A percentile compares a stretch with the other conserved stretches of the same genome.
These are phyloP conservation scores for Pythium guiyangense DNA, from an alignment of 352 stramenopile genomes.

Conservation along the genomic window DNA sequence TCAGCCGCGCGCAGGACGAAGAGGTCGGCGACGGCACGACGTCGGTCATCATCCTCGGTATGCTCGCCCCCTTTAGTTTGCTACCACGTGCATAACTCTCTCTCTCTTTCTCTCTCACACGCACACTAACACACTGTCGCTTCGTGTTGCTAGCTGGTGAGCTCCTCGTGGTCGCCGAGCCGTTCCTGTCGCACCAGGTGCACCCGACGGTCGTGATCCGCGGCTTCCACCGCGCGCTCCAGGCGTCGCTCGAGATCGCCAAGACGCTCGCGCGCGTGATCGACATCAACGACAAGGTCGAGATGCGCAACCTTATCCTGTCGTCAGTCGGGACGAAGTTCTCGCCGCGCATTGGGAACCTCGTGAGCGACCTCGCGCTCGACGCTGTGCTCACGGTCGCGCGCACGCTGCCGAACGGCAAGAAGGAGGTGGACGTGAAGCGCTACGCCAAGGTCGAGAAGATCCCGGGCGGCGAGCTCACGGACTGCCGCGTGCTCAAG, in stretches of 20 bases:
- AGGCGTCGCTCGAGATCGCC: conserved; percentile 89
- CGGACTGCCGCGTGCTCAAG: conserved; percentile 93
- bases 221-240: conserved; percentile 89
- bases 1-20: conserved; percentile 98
- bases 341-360: conserved; percentile 94
- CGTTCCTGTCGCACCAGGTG: conserved; percentile 95
- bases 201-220: conserved; percentile 98
- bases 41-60: conserved; percentile 98
- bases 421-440: conserved; percentile 99
- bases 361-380: conserved; percentile 97
- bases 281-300: conserved; percentile 93
- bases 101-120: not conserved
- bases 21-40: conserved; percentile 99
- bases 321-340: conserved; percentile 99
- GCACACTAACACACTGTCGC: no score
- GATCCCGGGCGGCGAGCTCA: conserved; percentile 96
- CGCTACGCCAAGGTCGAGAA: conserved; percentile 99
- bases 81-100: no score
- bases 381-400: conserved; percentile 96
- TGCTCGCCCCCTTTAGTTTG: not conserved
- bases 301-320: conserved; percentile 96
- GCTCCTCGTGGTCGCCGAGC: conserved; percentile 96
- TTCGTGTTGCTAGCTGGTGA: conserved; percentile 83
- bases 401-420: conserved; percentile 73
- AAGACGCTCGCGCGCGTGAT: conserved; percentile 92